Base-by-base conservation (phyloP, 2,329 filamentous ascomycete species). In the Fusarium nanum region DNA sequence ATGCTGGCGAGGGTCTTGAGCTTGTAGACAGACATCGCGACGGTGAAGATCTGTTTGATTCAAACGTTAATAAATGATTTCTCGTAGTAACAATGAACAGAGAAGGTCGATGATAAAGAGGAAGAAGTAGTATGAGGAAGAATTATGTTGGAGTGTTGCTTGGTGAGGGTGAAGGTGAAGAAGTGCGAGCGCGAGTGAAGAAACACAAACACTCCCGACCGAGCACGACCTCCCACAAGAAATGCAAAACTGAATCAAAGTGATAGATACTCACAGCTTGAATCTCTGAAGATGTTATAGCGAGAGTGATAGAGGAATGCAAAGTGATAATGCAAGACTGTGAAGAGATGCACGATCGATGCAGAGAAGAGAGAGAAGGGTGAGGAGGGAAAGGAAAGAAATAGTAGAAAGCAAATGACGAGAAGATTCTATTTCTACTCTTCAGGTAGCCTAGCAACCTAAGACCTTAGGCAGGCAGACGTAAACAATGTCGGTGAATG, bases 1-100 rank as follows among this genome's bases (percentile, higher is more conserved):
- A 64, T 64, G 48, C 60, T 61, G 59, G 68, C 60, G 34, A 78
- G 56, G 37, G 70, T 30, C 56, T 73, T 72, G 73, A 77, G 77
- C 67, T 76, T 79, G 68, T 68, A 56, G 41, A 71, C 59, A 70
- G 69, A 53, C 78, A 80, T 80, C 50, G 58, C 59, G 46, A 72
- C 45, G 60, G 61, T 69, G 25, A 52, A 42, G 52, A 54, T 66
- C 67, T 73, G 32, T 55, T 56, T 32, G 13, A 9, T 25, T 10
- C 13, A 11, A 23, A 30, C 6, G 41, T 69, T 54, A 71, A 48
- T 25, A 11, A n/a, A 22, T 27, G 16, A 20, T 34, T 49, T n/a
- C 44, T 41, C 9, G 25, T 16, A 5, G 6, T 6, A 27, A 12
- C 5, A 16, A 14, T 18, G 7, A 12, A 25, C 13, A 30, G 27